Percentiles rank a stretch among this genome's conserved stretches.
Evolutionary conservation across 2,329 filamentous ascomycete species (phyloP).

Genomic region (Myriosclerotinia curreyana): DNA sequence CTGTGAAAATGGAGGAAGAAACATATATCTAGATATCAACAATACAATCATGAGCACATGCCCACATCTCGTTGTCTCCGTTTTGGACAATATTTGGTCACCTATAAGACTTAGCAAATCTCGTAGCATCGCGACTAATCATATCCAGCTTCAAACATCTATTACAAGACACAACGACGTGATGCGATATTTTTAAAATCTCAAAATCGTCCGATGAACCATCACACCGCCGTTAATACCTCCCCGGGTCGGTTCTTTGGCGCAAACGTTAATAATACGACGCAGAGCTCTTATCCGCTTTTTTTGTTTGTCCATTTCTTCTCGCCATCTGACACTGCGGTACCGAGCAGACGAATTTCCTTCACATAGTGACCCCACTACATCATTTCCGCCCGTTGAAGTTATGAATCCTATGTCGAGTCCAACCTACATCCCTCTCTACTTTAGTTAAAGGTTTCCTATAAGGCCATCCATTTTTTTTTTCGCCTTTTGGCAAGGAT

Average conservation of each 20-base stretch:
- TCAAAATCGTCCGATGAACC: not conserved
- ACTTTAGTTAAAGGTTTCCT: too few species aligned
- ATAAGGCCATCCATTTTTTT: too few species aligned
- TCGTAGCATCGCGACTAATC: not conserved
- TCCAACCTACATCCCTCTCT: conserved; percentile 11
- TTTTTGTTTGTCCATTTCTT: not conserved
- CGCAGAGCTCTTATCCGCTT: conserved; percentile 3
- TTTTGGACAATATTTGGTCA: not conserved
- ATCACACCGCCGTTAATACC: not conserved
- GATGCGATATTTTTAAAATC: not conserved
- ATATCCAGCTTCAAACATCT: not conserved
- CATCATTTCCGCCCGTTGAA: not conserved
- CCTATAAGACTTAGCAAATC: not conserved
- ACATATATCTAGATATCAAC: conserved; percentile 57
- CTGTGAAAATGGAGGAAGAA: conserved; percentile 55
- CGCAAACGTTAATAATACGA: not conserved
- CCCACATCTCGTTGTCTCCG: not conserved
- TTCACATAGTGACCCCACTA: conserved; percentile 5
- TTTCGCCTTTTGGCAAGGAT: too few species aligned
- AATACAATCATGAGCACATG: not conserved
- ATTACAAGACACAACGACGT: not conserved
- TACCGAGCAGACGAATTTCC: conserved; percentile 3
- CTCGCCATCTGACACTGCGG: not conserved
- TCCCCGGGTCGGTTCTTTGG: not conserved
- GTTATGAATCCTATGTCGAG: conserved; percentile 6